Evolutionary conservation across 306 rosid genomes (phyloP), one percentile per base, ranked within the genome.

Genomic region (Delonix regia): DNA sequence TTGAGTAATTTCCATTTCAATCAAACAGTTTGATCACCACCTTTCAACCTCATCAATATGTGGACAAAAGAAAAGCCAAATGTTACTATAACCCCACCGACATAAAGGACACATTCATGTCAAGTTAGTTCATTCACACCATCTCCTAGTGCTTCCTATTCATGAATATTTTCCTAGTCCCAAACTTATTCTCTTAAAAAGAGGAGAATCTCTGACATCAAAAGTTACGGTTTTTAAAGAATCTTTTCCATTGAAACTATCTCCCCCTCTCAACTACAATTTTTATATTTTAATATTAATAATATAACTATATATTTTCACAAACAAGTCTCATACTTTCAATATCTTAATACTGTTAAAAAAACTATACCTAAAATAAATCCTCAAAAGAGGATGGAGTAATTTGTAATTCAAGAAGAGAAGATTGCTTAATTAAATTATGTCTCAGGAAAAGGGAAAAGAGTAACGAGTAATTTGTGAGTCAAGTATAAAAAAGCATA

Each of bases 21-120:
- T 39, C 30, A 39, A 77, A 60, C 27, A 42, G 71, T 48, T 6
- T n/a, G n/a, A n/a, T 27, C 69, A 30, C 76, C 34, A 61, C 71
- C 83, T 24, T 74, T 75, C 62, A 41, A 71, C 56, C 75, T 62
- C 71, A 72, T 39, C 73, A 55, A 44, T 16, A 48, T 16, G 60
- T 39, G 74, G 66, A 81, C 83, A 64, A 87, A 0, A 65, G 75
- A 84, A 71, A 75, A 78, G 77, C 75, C 87, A 87, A 84, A 87
- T 45, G 18, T 14, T 10, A 55, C 9, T 28, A 22, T 22, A 55
- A 21, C 61, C 6, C 33, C 22, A 22, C 61, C 2, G 62, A 22
- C 62, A 9, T 62, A 59, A 28, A 33, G 9, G 24, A 36, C 52
- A 36, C 52, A 47, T 53, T 53, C 60, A 56, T 67, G 84, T 65